phyloP scores from a whole-genome alignment of 1,139 yeast genomes.

The Kluyveromyces marxianus region DNA sequence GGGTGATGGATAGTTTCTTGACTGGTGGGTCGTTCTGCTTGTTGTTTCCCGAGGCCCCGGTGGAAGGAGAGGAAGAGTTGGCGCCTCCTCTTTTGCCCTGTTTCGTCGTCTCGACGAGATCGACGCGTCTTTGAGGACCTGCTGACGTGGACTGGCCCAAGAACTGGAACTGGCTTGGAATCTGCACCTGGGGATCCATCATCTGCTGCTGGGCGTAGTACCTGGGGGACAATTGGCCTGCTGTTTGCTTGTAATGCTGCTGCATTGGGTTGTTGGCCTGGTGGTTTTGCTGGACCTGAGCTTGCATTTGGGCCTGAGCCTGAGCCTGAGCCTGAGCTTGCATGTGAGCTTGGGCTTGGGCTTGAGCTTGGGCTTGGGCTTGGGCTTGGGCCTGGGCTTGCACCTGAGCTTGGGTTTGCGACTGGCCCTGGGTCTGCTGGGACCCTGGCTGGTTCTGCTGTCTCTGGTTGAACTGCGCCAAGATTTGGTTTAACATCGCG shows the following conservation, averaged over 20 bases:
- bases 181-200: slow-evolving; percentile 4
- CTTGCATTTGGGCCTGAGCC: slow-evolving; percentile 10
- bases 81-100: slow-evolving; percentile 1
- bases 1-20: slow-evolving; percentile 30
- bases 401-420: slow-evolving; percentile 6
- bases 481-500: slow-evolving; percentile 14
- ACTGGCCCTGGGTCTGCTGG: slow-evolving; percentile 3
- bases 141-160: neutral
- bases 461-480: slow-evolving; percentile 13
- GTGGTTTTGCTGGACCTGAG: slow-evolving; percentile 5
- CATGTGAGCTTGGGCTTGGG: slow-evolving; percentile 12
- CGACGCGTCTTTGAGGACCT: neutral
- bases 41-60: slow-evolving; percentile 4
- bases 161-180: slow-evolving; percentile 6
- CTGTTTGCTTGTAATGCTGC: slow-evolving; percentile 6
- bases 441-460: slow-evolving; percentile 7
- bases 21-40: slow-evolving; percentile 11
- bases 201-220: slow-evolving; percentile 7
- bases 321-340: slow-evolving; percentile 14
- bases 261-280: slow-evolving; percentile 8
- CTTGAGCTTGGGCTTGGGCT: slow-evolving; percentile 23
- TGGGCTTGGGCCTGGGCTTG: slow-evolving; percentile 17
- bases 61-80: slow-evolving; percentile 4
- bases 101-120: neutral
- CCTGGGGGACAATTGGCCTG: slow-evolving; percentile 4